Percentiles rank a stretch among this genome's conserved stretches.
These are phyloP conservation scores for Linnemannia hyalina DNA, from an alignment of 192 early-diverging fungal species.

Conservation along the genomic window DNA sequence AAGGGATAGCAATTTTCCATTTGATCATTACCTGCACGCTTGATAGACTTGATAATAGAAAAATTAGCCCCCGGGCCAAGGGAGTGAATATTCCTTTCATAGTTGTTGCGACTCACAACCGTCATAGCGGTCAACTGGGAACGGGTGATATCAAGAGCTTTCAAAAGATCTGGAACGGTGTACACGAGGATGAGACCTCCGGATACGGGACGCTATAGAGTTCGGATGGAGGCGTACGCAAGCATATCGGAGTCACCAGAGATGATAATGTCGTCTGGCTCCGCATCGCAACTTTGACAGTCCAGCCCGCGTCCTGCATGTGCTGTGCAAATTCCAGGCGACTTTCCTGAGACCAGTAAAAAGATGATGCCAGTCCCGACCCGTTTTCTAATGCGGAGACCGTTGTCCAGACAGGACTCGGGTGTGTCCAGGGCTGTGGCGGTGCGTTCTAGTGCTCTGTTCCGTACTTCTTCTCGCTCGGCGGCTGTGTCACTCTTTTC, in stretches of 20 bases:
- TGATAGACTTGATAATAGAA: not conserved
- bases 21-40: not conserved
- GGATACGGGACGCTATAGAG: slow-evolving; percentile 13
- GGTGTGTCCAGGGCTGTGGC: too few relatives aligned
- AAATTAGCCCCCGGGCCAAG: not conserved
- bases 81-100: not conserved
- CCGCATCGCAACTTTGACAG: not conserved
- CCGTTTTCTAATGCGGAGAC: too few relatives aligned
- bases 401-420: too few relatives aligned
- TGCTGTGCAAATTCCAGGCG: not conserved
- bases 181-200: not conserved
- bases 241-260: slow-evolving; percentile 1
- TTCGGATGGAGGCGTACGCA: not conserved
- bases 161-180: slow-evolving; percentile 4
- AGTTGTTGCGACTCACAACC: not conserved
- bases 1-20: not conserved
- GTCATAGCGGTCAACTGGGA: slow-evolving; percentile 6
- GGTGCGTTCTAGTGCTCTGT: too few relatives aligned
- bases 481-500: too few relatives aligned
- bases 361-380: too few relatives aligned
- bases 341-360: too few relatives aligned
- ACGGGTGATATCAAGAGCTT: not conserved
- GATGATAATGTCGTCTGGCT: not conserved
- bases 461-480: too few relatives aligned
- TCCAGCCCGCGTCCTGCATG: too few relatives aligned